A percentile compares a stretch with the other conserved stretches of the same genome.
phyloP scores from a whole-genome alignment of 495 filamentous ascomycete genomes.

The Trichoderma asperelloides region DNA sequence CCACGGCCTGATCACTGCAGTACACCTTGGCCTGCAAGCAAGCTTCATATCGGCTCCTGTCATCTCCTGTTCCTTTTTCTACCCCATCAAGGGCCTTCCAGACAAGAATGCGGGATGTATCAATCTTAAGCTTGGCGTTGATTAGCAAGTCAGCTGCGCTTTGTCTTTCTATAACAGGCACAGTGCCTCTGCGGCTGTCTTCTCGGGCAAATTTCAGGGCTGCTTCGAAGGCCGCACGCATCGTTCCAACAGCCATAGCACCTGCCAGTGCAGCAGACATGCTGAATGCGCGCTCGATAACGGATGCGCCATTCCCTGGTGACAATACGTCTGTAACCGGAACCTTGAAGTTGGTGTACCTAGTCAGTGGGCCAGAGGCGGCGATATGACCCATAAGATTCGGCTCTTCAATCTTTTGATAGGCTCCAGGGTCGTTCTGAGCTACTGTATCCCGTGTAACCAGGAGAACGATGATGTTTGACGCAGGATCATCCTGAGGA shows the following conservation, averaged over 20 bases:
- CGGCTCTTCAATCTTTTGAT: constrained; percentile 34
- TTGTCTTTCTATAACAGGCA: constrained; percentile 38
- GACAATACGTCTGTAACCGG: constrained; percentile 37
- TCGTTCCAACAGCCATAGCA: constrained; percentile 44
- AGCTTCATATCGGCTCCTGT: constrained; percentile 34
- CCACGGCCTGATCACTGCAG: constrained; percentile 39
- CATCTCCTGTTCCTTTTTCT: constrained; percentile 30
- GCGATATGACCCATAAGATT: constrained; percentile 37
- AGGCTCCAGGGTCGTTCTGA: constrained; percentile 28
- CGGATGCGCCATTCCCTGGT: constrained; percentile 31
- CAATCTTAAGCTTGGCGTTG: constrained; percentile 44
- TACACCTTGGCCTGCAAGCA: constrained; percentile 44
- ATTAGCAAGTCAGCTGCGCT: constrained; percentile 42
- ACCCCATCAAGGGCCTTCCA: constrained; percentile 42
- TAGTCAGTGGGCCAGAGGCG: constrained; percentile 35
- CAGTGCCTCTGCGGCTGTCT: constrained; percentile 32
- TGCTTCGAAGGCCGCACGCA: constrained; percentile 45
- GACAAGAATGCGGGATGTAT: constrained; percentile 40
- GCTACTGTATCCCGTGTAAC: constrained; percentile 38
- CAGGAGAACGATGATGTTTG: constrained; percentile 38
- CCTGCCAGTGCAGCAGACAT: constrained; percentile 39
- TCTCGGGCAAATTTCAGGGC: constrained; percentile 39
- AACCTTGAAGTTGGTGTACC: constrained; percentile 39
- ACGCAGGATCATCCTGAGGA: constrained; percentile 22
- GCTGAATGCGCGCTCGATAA: constrained; percentile 33